Evolutionary conservation across 768 basidiomycete species (phyloP), one percentile per base, ranked within the genome.

Genomic region (Mrakia hoshinonis): DNA sequence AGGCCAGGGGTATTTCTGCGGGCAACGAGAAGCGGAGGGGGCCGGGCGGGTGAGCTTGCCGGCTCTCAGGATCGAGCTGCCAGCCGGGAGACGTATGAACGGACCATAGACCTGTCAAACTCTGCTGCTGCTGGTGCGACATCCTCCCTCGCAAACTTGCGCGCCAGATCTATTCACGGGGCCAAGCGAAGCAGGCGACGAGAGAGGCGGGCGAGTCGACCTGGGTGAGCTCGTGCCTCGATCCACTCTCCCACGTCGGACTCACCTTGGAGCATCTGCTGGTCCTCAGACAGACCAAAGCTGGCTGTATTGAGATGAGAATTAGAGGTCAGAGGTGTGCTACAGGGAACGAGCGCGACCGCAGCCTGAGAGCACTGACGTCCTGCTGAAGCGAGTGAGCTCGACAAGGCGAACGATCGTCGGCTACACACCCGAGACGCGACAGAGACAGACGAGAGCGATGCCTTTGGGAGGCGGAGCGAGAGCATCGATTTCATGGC

Each of bases 41-140:
- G 18, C 0, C 3, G 34, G 22, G 48, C 4, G 5, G 36, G 22
- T 7, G 39, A 7, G 43, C 9, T 11, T 26, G 55, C 13, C 11
- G 48, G 20, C 58, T 13, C 47, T 26, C 13, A 36, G 20, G 46
- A 18, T 11, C 5, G 52, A n/a, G n/a, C 20, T 22, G 10, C 10
- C n/a, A 43, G 43, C 15, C 6, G 43, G 43, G 7, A 6, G 43
- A 15, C 43, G 43, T 7, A 15, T 6, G 15, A 43, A 72, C 73
- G 48, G 48, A 76, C 77, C 80, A 80, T 80, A 3, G 78, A 75
- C 39, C 78, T 75, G 69, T 81, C 81, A 66, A 79, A 77, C 67
- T 81, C 77, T 1, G 80, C 79, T 11, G 81, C 81, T 6, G 76
- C 76, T 1, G 81, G 81, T 38, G 78, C 72, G 61, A 81, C 78